These are phyloP conservation scores for Catunica adiposa DNA, from an alignment of 2,329 filamentous ascomycete species.

Conservation along the genomic window DNA sequence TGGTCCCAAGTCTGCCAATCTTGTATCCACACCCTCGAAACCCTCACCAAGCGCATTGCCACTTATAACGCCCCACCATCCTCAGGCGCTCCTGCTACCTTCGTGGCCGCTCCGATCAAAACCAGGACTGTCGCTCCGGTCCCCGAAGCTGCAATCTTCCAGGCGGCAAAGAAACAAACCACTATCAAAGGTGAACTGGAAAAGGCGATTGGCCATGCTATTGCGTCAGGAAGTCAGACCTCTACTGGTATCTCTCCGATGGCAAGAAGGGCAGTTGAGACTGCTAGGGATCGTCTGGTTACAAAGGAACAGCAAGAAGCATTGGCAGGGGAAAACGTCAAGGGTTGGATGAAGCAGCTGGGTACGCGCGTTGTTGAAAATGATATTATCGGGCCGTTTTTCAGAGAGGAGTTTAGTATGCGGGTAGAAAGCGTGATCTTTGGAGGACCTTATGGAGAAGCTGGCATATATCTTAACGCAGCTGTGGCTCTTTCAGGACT, in stretches of 20 bases:
- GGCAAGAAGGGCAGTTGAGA: conserved; percentile 32
- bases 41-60: conserved; percentile 51
- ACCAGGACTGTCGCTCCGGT: conserved; percentile 26
- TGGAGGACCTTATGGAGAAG: conserved; percentile 55
- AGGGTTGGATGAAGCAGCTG: conserved; percentile 31
- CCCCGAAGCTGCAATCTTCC: conserved; percentile 30
- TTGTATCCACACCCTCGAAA: conserved; percentile 53
- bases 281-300: conserved; percentile 32
- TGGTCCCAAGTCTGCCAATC: conserved; percentile 63
- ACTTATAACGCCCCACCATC: conserved; percentile 27
- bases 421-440: conserved; percentile 52
- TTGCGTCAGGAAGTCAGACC: conserved; percentile 30
- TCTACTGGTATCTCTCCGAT: conserved; percentile 33
- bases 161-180: conserved; percentile 22
- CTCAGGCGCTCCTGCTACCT: conserved; percentile 16
- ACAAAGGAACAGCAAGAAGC: conserved; percentile 38
- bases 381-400: conserved; percentile 45
- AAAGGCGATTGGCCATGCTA: conserved; percentile 28
- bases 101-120: conserved; percentile 19
- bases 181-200: conserved; percentile 29
- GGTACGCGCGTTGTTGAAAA: conserved; percentile 30
- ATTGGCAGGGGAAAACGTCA: conserved; percentile 32
- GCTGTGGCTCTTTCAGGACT: conserved; percentile 53
- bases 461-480: conserved; percentile 53
- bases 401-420: conserved; percentile 52